These are phyloP conservation scores for Prinsepia uniflora DNA, from an alignment of 306 rosid genomes.

Conservation along the genomic window DNA sequence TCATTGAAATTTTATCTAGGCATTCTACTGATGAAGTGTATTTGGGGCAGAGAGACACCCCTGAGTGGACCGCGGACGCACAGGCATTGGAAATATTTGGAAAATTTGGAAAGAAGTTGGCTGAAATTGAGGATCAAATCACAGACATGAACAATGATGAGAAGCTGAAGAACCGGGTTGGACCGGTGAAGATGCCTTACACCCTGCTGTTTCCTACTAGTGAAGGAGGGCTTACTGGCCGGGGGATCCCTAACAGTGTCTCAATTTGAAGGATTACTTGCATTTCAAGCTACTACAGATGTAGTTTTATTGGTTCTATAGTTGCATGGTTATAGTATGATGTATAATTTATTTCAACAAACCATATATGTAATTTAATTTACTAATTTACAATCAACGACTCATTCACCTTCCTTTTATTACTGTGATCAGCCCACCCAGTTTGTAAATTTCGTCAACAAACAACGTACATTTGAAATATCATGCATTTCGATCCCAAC, in stretches of 20 bases:
- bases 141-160: conserved; percentile 42
- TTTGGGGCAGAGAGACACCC: conserved; percentile 47
- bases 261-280: conserved; percentile 34
- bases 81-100: conserved; percentile 47
- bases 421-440: not conserved
- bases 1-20: conserved; percentile 59
- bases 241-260: conserved; percentile 86
- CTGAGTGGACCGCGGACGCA: conserved; percentile 59
- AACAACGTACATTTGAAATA: not conserved
- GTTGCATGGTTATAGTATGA: too few relatives aligned
- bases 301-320: not conserved
- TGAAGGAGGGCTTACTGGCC: conserved; percentile 57
- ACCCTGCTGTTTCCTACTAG: conserved; percentile 67
- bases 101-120: conserved; percentile 43
- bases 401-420: too few relatives aligned
- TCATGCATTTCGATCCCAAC: not conserved
- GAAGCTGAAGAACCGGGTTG: conserved; percentile 52
- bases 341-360: not conserved
- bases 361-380: too few relatives aligned
- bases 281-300: not conserved
- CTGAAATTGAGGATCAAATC: conserved; percentile 47
- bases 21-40: conserved; percentile 57
- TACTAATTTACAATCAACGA: not conserved
- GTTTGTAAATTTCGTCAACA: not conserved
- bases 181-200: conserved; percentile 63